Evolutionary conservation across 2,329 filamentous ascomycete genomes (phyloP).

Genomic region (Epicoccum nigrum): DNA sequence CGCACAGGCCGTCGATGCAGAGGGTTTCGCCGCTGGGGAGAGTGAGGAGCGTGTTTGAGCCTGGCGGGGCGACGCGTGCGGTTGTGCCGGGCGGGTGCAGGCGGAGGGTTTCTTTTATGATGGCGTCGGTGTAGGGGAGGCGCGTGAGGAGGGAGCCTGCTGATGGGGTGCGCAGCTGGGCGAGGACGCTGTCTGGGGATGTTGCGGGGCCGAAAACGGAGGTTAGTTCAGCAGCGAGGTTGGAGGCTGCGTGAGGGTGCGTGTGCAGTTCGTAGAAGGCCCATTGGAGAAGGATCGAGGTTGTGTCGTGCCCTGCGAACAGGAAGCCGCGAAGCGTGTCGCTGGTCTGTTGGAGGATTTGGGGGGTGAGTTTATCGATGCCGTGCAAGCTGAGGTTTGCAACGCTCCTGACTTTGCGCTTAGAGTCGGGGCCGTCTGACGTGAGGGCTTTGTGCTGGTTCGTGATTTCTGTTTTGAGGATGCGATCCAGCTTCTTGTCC

Average conservation of each 20-base stretch:
- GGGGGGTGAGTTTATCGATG: conserved; percentile 24
- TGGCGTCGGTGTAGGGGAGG: conserved; percentile 52
- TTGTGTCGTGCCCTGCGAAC: conserved; percentile 45
- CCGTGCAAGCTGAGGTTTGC: conserved; percentile 22
- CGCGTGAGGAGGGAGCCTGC: conserved; percentile 13
- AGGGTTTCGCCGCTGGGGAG: conserved; percentile 18
- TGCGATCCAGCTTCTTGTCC: conserved; percentile 21
- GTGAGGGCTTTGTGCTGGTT: conserved; percentile 16
- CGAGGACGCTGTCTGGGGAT: background rate
- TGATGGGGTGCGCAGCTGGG: background rate
- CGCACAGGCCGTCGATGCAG: conserved; percentile 18
- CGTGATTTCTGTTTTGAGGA: conserved; percentile 23
- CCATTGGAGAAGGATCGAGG: conserved; percentile 33
- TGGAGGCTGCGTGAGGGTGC: conserved; percentile 20
- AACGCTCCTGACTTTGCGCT: conserved; percentile 14
- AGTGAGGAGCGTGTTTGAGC: conserved; percentile 16
- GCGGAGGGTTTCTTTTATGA: conserved; percentile 53
- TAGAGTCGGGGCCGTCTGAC: background rate
- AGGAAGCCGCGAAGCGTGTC: conserved; percentile 45
- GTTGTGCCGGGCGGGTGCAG: conserved; percentile 46
- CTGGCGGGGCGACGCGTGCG: conserved; percentile 19
- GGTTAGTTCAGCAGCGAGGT: background rate
- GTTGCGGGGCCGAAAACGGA: background rate
- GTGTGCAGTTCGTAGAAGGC: conserved; percentile 32
- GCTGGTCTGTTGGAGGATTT: conserved; percentile 39